Evolutionary conservation across 2,329 filamentous ascomycete genomes (phyloP), one percentile per base, ranked within the genome.

Genomic region (Talaromyces albobiverticillius): DNA sequence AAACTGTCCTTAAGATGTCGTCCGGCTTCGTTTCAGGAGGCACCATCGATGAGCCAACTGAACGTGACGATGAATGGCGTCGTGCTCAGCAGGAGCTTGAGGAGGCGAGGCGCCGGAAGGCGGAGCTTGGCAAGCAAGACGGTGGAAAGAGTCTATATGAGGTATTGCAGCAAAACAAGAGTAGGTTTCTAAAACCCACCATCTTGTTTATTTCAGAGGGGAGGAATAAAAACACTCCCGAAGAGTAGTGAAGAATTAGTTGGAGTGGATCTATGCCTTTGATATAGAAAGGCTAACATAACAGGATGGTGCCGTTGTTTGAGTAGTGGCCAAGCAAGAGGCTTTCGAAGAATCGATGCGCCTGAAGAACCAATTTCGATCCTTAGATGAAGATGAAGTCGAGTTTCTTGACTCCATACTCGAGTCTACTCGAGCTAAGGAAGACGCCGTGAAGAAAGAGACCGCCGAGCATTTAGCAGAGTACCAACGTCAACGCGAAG

Each of bases 401-500:
- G 77, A 79, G 2, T 79, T 79, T 56, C 65, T 79, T 3, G 77
- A 85, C 57, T 81, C 79, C 0, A 73, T 86, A 2, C 71, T 82
- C 31, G 81, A 84, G 60, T 79, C 77, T 6, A 80, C 79, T 23
- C 74, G 82, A 23, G 78, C 76, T 20, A 75, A 83, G 63, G 83
- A 86, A 61, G 77, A 73, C 2, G 79, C 76, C 3, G 74, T 85
- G 42, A 79, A 76, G 61, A 80, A 77, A 60, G 81, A 86, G 60
- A 86, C 82, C 0, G 71, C 72, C 4, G 81, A 84, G 58, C 79
- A 82, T 62, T 68, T 87, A 10, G 81, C 84, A 38, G 62, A 74
- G 1, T 87, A 86, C 60, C 77, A 82, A 26, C 76, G 75, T 57
- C 80, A 82, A 61, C 82, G 81, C 56, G 81, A 85, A 58, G 79